phyloP scores from a whole-genome alignment of 768 basidiomycete genomes.

The Pleurotus djamor region DNA sequence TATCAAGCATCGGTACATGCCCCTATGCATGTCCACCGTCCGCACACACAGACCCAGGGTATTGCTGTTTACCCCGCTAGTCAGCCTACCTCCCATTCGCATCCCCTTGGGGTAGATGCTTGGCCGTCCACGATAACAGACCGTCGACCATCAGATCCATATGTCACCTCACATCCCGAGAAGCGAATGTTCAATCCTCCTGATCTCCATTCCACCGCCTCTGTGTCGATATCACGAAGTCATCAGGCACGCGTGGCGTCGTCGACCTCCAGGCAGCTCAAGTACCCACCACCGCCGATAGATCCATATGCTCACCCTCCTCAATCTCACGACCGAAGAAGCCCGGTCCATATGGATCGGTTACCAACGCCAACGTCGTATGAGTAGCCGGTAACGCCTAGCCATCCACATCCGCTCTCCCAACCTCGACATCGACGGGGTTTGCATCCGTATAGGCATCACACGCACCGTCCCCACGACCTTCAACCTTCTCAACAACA shows the following conservation, averaged over 20 bases:
- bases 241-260: neutral
- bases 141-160: neutral
- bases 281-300: neutral
- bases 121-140: neutral
- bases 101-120: neutral
- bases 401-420: neutral
- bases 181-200: neutral
- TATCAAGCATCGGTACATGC: slow-evolving; percentile 1
- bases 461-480: neutral
- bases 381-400: neutral
- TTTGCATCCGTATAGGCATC: neutral
- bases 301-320: neutral
- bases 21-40: slow-evolving; percentile 11
- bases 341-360: neutral
- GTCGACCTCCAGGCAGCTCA: neutral
- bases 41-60: neutral
- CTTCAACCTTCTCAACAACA: slow-evolving; percentile 2
- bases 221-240: neutral
- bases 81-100: neutral
- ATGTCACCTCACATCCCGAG: neutral
- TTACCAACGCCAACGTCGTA: neutral
- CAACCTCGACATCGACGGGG: no score
- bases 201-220: neutral
- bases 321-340: no score
- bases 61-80: neutral